These are phyloP conservation scores for Penicillium capsulatum DNA, from an alignment of 2,329 filamentous ascomycete genomes.

Conservation along the genomic window DNA sequence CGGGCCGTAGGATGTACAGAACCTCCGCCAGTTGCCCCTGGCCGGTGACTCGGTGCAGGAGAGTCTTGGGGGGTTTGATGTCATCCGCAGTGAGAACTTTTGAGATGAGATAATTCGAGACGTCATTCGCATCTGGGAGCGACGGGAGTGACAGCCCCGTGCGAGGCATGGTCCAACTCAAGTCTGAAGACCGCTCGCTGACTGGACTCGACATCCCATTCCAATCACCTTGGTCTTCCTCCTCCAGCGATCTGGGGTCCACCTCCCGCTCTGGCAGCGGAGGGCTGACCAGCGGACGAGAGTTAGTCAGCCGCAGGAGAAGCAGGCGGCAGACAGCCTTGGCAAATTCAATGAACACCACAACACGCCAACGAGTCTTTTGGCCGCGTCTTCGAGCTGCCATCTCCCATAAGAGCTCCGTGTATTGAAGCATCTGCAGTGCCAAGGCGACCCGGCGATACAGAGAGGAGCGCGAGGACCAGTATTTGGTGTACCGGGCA, in stretches of 20 bases:
- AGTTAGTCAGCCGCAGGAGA: constrained; percentile 76
- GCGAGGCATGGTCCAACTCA: constrained; percentile 86
- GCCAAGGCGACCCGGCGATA: constrained; percentile 79
- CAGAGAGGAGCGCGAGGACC: constrained; percentile 58
- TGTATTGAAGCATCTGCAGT: constrained; percentile 88
- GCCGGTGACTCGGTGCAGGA: constrained; percentile 69
- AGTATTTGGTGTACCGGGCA: constrained; percentile 61
- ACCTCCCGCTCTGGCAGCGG: constrained; percentile 81
- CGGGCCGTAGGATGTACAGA: constrained; percentile 84
- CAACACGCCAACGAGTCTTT: constrained; percentile 75
- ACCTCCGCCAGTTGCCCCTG: constrained; percentile 81
- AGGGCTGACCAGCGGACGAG: constrained; percentile 75
- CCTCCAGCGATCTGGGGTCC: constrained; percentile 58
- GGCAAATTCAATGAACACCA: constrained; percentile 77
- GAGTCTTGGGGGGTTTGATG: constrained; percentile 82
- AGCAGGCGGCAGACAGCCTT: constrained; percentile 82
- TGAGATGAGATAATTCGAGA: constrained; percentile 79
- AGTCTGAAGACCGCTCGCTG: constrained; percentile 40
- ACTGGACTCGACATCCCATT: constrained; percentile 47
- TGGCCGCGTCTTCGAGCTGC: constrained; percentile 79
- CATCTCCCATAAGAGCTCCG: constrained; percentile 97
- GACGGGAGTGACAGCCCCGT: constrained; percentile 82
- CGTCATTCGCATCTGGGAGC: constrained; percentile 74
- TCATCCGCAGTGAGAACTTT: constrained; percentile 94
- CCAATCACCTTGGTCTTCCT: constrained; percentile 37